These are phyloP conservation scores for Friedmanniomyces endolithicus DNA, from an alignment of 495 filamentous ascomycete genomes.

Conservation along the genomic window DNA sequence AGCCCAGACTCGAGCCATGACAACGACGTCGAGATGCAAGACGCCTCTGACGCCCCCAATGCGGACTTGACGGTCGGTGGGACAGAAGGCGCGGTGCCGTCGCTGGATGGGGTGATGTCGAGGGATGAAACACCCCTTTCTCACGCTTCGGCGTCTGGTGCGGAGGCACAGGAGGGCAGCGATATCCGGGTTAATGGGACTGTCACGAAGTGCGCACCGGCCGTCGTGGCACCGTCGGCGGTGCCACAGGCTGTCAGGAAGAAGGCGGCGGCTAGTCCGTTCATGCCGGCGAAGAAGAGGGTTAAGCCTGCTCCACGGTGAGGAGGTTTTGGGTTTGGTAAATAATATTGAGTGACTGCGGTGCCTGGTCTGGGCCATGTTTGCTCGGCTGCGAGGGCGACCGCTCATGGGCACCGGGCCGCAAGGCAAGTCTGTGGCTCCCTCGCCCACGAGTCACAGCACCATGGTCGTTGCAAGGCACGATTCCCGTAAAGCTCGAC, in stretches of 20 bases:
- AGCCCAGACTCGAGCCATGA: not conserved
- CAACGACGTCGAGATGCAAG: conserved; percentile 17
- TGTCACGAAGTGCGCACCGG: conserved; percentile 11
- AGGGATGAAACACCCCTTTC: conserved; percentile 17
- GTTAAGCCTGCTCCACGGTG: not conserved
- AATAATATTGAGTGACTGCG: not conserved
- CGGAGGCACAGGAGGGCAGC: not conserved
- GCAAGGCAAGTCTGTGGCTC: not conserved
- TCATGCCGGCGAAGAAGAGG: conserved; percentile 16
- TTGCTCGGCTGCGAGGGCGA: not conserved
- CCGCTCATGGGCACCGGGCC: not conserved
- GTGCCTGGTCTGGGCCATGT: not conserved
- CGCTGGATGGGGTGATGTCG: conserved; percentile 1
- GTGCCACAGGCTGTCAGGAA: conserved; percentile 10
- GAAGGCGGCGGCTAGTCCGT: conserved; percentile 13
- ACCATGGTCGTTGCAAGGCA: not conserved
- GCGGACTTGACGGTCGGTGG: conserved; percentile 2
- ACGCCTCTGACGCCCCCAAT: not conserved
- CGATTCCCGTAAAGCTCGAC: too few species aligned
- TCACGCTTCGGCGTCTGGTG: not conserved
- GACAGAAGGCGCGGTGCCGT: not conserved
- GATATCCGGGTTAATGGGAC: conserved; percentile 9
- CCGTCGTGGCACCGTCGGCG: conserved; percentile 2
- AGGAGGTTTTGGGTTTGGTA: not conserved
- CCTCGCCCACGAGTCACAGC: too few species aligned